phyloP scores from a whole-genome alignment of 1,139 yeast species.

The Suhomyces coccinellae region DNA sequence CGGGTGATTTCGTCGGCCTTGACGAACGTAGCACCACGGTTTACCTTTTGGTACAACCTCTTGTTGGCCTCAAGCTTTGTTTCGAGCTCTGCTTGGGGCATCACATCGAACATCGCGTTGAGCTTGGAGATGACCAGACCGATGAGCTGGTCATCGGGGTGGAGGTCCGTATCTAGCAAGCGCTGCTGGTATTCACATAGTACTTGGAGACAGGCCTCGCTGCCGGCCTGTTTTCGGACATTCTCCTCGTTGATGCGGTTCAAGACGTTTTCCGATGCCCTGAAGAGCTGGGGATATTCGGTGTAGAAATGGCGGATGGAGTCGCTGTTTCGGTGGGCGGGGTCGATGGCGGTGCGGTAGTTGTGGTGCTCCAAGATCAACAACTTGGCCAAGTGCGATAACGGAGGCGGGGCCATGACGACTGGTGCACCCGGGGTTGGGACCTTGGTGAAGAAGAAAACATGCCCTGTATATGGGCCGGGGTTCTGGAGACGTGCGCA shows the following conservation, averaged over 20 bases:
- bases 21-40: constrained; percentile 1
- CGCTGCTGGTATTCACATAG: neutral
- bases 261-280: constrained; percentile 5
- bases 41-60: neutral
- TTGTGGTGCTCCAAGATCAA: constrained; percentile 11
- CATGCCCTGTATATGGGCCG: too few species aligned
- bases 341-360: constrained; percentile 8
- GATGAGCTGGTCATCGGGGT: neutral
- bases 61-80: neutral
- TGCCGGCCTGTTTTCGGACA: constrained; percentile 5
- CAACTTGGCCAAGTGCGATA: neutral
- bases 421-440: neutral
- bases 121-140: neutral
- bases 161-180: neutral
- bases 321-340: constrained; percentile 4
- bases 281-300: constrained; percentile 1
- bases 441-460: neutral
- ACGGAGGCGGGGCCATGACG: neutral
- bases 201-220: neutral
- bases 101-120: constrained; percentile 1
- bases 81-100: neutral
- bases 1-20: constrained; percentile 7
- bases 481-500: too few species aligned
- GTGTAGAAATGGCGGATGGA: constrained; percentile 5
- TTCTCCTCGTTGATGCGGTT: constrained; percentile 8